Evolutionary conservation across 2,329 filamentous ascomycete species (phyloP), one percentile per base, ranked within the genome.

Genomic region (Colletotrichum plurivorum): DNA sequence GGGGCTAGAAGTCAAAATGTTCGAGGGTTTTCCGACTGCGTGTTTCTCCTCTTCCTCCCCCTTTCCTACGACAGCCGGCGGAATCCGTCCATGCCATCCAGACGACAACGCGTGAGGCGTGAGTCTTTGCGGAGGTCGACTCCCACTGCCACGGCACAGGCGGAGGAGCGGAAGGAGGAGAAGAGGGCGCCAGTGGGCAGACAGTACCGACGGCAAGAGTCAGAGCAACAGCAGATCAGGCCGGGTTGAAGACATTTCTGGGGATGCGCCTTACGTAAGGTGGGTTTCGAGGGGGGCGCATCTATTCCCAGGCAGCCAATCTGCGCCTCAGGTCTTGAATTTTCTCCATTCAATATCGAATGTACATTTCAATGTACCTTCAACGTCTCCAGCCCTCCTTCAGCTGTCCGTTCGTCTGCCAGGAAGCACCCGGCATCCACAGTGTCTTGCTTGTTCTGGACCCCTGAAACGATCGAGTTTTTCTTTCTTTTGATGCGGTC

Each of bases 391-490:
- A 65, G 61, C 54, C 66, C 22, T 62, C 59, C 64, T 57, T 45
- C 41, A 69, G 55, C 55, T 67, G 62, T 66, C 55, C 36, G 62
- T 18, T 56, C 18, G 36, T 54, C 55, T 60, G 55, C 51, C 36
- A 61, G 67, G 55, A 66, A 66, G 56, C 66, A 63, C 62, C 67
- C 51, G 16, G 51, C 63, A 66, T 54, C 62, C 66, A 61, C 62
- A 16, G 51, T 56, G 55, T 56, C 63, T 69, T 60, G 66, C 67
- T 69, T 56, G 63, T 66, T 69, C 67, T 61, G 56, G 51, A 69
- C 67, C 67, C 67, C 62, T 69, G 67, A 67, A 69, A 69, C 67
- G 49, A 69, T 69, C 67, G 67, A 61, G 56, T 65, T 59, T 45
- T 43, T 31, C 22, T 60, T 60, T 36, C 63, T 69, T 67, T 64